These are phyloP conservation scores for Xylaria multiplex DNA, from an alignment of 2,329 filamentous ascomycete species.

Conservation along the genomic window DNA sequence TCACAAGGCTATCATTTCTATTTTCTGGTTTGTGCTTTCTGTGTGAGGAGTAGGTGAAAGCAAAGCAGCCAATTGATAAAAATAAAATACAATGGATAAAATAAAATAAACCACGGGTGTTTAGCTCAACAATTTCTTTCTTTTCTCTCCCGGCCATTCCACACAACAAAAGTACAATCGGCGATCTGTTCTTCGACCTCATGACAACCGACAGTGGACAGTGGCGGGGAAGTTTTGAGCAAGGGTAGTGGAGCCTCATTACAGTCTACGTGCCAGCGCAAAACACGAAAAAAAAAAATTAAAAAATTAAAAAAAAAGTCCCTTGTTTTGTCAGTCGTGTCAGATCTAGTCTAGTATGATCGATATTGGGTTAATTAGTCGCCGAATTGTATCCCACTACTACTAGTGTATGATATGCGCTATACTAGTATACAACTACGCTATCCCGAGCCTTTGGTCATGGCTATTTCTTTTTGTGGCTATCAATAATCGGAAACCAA, in stretches of 20 bases:
- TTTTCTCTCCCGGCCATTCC: conserved; percentile 1
- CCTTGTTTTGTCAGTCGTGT: conserved; percentile 13
- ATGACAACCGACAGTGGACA: conserved; percentile 14
- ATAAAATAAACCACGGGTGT: neutral
- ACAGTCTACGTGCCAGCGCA: conserved; percentile 20
- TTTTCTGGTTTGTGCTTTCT: neutral
- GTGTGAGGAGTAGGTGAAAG: neutral
- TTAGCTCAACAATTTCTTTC: neutral
- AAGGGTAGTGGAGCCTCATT: conserved; percentile 38
- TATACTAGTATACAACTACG: neutral
- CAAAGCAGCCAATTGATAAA: neutral
- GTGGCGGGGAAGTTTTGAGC: conserved; percentile 32
- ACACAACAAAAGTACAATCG: conserved; percentile 8
- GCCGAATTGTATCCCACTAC: neutral
- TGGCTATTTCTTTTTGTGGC: conserved; percentile 31
- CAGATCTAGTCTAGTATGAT: conserved; percentile 7
- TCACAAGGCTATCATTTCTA: conserved; percentile 5
- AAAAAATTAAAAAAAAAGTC: neutral
- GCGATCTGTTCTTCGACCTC: neutral
- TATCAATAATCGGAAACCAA: conserved; percentile 20
- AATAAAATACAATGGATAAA: conserved; percentile 4
- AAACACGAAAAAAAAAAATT: conserved; percentile 15
- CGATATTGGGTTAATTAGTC: conserved; percentile 4
- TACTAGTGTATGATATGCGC: neutral
- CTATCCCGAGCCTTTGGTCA: conserved; percentile 17